Percentiles rank a stretch among this genome's conserved stretches.
These are phyloP conservation scores for Penicillium dipodomyicola DNA, from an alignment of 495 filamentous ascomycete species.

Conservation along the genomic window DNA sequence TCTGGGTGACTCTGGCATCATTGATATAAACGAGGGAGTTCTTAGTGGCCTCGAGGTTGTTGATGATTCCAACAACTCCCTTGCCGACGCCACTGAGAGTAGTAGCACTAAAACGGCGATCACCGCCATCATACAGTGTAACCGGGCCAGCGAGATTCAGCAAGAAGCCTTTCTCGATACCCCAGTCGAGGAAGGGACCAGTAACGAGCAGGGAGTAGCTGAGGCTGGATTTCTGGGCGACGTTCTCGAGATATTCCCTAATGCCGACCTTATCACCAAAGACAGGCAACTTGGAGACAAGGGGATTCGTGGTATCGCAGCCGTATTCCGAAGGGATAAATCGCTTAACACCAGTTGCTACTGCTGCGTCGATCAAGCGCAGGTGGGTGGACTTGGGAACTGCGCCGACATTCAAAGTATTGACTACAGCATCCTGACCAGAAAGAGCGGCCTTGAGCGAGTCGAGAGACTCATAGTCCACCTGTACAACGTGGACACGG, in stretches of 20 bases:
- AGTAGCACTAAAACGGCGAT: slow-evolving; percentile 47
- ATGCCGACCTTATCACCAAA: slow-evolving; percentile 48
- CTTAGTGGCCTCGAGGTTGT: slow-evolving; percentile 51
- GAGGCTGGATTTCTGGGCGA: slow-evolving; percentile 34
- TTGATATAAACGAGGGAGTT: slow-evolving; percentile 52
- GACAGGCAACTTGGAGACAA: slow-evolving; percentile 35
- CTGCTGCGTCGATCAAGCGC: slow-evolving; percentile 57
- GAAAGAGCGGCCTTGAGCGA: slow-evolving; percentile 42
- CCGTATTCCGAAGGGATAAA: slow-evolving; percentile 69
- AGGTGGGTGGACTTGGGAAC: slow-evolving; percentile 38
- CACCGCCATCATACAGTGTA: slow-evolving; percentile 53
- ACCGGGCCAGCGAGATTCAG: slow-evolving; percentile 46
- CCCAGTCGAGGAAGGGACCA: slow-evolving; percentile 55
- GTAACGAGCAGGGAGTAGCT: slow-evolving; percentile 52
- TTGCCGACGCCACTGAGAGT: slow-evolving; percentile 47
- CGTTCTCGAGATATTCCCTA: slow-evolving; percentile 49
- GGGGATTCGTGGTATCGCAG: slow-evolving; percentile 43
- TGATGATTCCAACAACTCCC: slow-evolving; percentile 48
- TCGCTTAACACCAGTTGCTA: slow-evolving; percentile 57
- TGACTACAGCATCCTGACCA: slow-evolving; percentile 37
- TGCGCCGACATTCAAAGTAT: slow-evolving; percentile 35
- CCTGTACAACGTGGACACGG: slow-evolving; percentile 41
- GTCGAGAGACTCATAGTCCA: slow-evolving; percentile 56
- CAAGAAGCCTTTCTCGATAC: slow-evolving; percentile 35
- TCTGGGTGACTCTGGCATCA: slow-evolving; percentile 52